Evolutionary conservation across 2,329 filamentous ascomycete genomes (phyloP).

Genomic region (Colletotrichum tropicicola): DNA sequence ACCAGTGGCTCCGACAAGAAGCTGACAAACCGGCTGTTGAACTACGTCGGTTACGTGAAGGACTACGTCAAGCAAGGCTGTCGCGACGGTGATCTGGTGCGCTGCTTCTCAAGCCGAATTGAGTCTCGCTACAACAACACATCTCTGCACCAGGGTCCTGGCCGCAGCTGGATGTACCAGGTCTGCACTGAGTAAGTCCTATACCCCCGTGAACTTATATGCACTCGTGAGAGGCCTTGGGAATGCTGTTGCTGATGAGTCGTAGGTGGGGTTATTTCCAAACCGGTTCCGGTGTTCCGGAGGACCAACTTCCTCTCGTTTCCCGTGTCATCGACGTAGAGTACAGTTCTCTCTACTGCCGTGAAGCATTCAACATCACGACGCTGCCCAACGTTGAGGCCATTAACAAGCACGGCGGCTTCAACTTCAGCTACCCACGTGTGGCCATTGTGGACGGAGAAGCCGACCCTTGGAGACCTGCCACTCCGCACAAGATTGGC

Average conservation of each 20-base stretch:
- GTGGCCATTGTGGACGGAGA: conserved; percentile 82
- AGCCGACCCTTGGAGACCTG: conserved; percentile 82
- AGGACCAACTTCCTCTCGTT: conserved; percentile 71
- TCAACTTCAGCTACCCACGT: conserved; percentile 76
- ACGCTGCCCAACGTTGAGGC: conserved; percentile 67
- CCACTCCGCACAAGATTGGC: conserved; percentile 74
- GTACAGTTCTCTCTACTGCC: conserved; percentile 71
- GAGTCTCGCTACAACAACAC: conserved; percentile 31
- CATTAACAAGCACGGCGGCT: conserved; percentile 82
- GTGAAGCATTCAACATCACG: conserved; percentile 75
- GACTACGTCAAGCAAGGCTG: conserved; percentile 34
- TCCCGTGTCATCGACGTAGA: conserved; percentile 75
- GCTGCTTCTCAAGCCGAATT: conserved; percentile 42
- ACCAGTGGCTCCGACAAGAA: conserved; percentile 45
- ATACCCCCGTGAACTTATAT: too few relatives aligned
- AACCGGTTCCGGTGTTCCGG: conserved; percentile 75
- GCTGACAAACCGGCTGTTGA: conserved; percentile 56
- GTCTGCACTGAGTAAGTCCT: conserved; percentile 61
- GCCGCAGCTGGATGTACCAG: conserved; percentile 61
- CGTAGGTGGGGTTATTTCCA: conserved; percentile 80
- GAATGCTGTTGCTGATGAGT: conserved; percentile 26
- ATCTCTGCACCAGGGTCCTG: conserved; percentile 31
- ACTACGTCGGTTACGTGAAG: conserved; percentile 59
- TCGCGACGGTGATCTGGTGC: conserved; percentile 34
- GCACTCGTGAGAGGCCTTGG: not conserved